Base-by-base conservation (phyloP, 345 rosid genomes). In the Stellera chamaejasme region DNA sequence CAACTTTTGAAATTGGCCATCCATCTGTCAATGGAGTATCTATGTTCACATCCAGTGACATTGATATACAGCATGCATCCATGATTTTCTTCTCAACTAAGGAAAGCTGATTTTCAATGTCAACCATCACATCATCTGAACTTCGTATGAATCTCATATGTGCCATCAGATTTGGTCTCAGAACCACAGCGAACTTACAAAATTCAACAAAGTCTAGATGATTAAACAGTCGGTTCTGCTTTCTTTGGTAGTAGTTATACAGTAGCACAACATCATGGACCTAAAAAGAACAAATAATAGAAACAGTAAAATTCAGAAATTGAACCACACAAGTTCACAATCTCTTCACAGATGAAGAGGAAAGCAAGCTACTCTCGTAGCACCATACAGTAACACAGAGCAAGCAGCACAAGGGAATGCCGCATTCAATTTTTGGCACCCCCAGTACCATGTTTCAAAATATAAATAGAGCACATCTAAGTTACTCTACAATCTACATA, bases 171-270 rank as follows among this genome's bases (percentile, higher is more conserved):
- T 68, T 57, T 58, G 90, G 96, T 28, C 65, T 81, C 62, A 75
- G 10, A 59, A 71, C 61, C 14, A 77, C 77, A 60, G 78, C 56
- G 64, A 88, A 61, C 74, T 81, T 86, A 74, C 93, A 75, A 54
- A 92, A 88, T 13, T 75, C 52, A 70, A 77, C 80, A 65, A 84
- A 79, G 64, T 67, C 64, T 46, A 84, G 64, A 65, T 61, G 70
- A 53, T 79, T 79, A 3, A 84, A 55, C 14, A 77, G 73, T 12
- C 62, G 75, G 60, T 87, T 73, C 11, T 68, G 79, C 75, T 58
- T 88, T 66, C 87, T 72, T 64, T 82, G 79, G 71, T 77, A 82
- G 48, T 81, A 84, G 58, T 92, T 92, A 83, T 78, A 88, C 25
- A 92, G 61, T 58, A 88, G 55, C 55, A 82, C 88, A 70, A 82